phyloP scores from a whole-genome alignment of 352 stramenopile species.

The Globisporangium abappressorium region DNA sequence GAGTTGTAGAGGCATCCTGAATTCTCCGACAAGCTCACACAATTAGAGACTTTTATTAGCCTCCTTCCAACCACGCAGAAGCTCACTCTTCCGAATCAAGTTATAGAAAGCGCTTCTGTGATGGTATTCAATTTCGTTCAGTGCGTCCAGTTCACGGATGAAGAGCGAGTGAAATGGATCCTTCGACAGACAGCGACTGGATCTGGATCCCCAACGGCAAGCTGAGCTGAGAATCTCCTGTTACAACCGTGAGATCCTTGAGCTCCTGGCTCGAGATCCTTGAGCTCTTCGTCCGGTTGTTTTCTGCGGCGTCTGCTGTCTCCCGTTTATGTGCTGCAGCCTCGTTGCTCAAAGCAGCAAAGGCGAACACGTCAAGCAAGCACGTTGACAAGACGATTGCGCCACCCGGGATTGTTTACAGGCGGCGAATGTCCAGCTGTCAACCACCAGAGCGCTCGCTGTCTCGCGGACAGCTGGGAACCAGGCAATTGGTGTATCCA shows the following conservation, averaged over 20 bases:
- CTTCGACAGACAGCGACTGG: background rate
- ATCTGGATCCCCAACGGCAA: background rate
- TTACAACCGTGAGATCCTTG: background rate
- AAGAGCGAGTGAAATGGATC: background rate
- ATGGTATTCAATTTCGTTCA: background rate
- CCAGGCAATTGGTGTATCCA: background rate
- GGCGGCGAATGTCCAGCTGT: background rate
- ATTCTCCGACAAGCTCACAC: background rate
- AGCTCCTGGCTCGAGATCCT: background rate
- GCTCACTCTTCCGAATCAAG: background rate
- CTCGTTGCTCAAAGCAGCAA: background rate
- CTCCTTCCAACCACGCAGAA: background rate
- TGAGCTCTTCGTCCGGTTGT: constrained; percentile 1
- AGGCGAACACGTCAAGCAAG: background rate
- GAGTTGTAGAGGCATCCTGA: background rate
- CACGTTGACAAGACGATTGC: background rate
- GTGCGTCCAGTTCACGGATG: background rate
- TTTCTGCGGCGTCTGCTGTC: background rate
- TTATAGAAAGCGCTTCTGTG: background rate
- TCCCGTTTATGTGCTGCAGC: constrained; percentile 1
- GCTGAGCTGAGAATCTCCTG: background rate
- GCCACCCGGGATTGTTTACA: background rate
- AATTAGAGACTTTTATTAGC: background rate
- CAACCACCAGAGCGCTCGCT: background rate
- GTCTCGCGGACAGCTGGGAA: background rate